Evolutionary conservation across 768 basidiomycete species (phyloP).

Genomic region (Calvatia gigantea): DNA sequence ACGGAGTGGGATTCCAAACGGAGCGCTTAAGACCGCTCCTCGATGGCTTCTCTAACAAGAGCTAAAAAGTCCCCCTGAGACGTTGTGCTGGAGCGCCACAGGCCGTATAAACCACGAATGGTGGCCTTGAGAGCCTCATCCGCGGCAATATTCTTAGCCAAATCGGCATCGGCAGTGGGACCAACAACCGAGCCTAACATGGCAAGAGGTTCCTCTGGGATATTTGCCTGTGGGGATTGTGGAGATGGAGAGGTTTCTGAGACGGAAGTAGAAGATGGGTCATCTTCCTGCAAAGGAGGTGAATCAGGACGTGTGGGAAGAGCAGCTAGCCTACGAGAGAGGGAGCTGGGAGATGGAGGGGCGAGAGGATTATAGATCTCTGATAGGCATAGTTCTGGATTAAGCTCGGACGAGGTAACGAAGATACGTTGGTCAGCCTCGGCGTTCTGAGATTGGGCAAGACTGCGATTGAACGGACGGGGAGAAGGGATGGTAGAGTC

Average conservation of each 20-base stretch:
- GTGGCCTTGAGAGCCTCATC: slow-evolving; percentile 46
- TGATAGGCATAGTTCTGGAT: slow-evolving; percentile 21
- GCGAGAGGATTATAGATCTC: slow-evolving; percentile 36
- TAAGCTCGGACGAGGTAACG: slow-evolving; percentile 25
- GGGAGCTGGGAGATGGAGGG: slow-evolving; percentile 36
- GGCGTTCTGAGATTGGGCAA: slow-evolving; percentile 12
- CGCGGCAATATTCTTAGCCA: slow-evolving; percentile 13
- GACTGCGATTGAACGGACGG: slow-evolving; percentile 26
- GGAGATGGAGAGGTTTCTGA: slow-evolving; percentile 12
- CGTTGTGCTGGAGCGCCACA: slow-evolving; percentile 48
- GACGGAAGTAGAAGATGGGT: slow-evolving; percentile 20
- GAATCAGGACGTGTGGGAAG: slow-evolving; percentile 25
- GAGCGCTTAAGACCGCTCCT: slow-evolving; percentile 5
- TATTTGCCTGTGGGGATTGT: slow-evolving; percentile 11
- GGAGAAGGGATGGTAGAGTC: slow-evolving; percentile 68
- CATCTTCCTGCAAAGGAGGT: slow-evolving; percentile 21
- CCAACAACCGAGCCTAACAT: slow-evolving; percentile 17
- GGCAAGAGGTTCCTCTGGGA: slow-evolving; percentile 18
- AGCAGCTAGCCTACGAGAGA: slow-evolving; percentile 38
- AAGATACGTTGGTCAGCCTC: slow-evolving; percentile 25
- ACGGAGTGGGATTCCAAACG: neutral
- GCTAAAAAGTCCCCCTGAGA: slow-evolving; percentile 31
- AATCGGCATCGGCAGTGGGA: slow-evolving; percentile 14
- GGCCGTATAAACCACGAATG: slow-evolving; percentile 51
- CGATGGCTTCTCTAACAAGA: slow-evolving; percentile 32